Evolutionary conservation across 805 yeast genomes (phyloP).

Genomic region (Kodamaea restingae): DNA sequence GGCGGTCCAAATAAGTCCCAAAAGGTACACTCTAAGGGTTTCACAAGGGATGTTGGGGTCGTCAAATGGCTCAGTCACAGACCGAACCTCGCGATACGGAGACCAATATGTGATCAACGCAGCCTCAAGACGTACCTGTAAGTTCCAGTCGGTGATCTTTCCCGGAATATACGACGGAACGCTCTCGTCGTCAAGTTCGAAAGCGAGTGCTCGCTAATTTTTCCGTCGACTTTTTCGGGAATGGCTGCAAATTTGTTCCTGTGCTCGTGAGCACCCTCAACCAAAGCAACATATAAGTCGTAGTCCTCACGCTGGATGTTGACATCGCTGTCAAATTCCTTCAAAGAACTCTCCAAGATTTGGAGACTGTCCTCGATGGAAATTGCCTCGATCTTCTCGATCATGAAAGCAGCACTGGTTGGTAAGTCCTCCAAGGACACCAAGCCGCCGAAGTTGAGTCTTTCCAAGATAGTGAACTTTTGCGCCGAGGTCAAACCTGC

Average conservation of each 20-base stretch:
- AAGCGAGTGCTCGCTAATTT: not conserved
- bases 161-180: not conserved
- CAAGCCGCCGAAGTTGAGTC: conserved; percentile 26
- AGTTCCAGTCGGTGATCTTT: conserved; percentile 25
- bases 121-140: conserved; percentile 36
- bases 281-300: conserved; percentile 21
- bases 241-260: not conserved
- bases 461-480: conserved; percentile 24
- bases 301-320: conserved; percentile 30
- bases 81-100: conserved; percentile 38
- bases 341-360: conserved; percentile 36
- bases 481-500: conserved; percentile 21
- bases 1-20: conserved; percentile 50
- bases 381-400: conserved; percentile 36
- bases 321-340: conserved; percentile 36
- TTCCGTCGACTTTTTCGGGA: not conserved
- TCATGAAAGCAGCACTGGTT: conserved; percentile 33
- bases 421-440: conserved; percentile 28
- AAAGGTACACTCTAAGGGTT: conserved; percentile 51
- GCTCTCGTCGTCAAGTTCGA: not conserved
- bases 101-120: conserved; percentile 36
- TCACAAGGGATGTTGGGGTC: conserved; percentile 47
- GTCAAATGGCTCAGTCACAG: conserved; percentile 46
- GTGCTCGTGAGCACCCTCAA: conserved; percentile 7
- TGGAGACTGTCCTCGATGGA: conserved; percentile 36